Evolutionary conservation across 2,329 filamentous ascomycete species (phyloP), one percentile per base, ranked within the genome.

Genomic region (Exophiala calicioides): DNA sequence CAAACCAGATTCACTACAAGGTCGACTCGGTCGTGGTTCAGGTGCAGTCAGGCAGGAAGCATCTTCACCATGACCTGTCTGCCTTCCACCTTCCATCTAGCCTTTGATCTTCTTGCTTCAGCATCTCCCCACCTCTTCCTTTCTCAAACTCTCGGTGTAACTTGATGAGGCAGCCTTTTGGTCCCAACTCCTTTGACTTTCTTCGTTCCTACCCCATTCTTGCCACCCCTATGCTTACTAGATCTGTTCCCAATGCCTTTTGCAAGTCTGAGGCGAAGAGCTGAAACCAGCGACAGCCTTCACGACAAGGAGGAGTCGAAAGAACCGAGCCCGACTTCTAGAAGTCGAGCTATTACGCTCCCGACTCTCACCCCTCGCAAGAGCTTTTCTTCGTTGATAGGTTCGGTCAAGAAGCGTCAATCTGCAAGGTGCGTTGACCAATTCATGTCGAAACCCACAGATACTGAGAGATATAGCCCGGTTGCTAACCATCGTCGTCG

Each of bases 181-280:
- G 8, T 13, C 18, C 9, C 7, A 10, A 36, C 19, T 8, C 15
- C 8, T 27, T 41, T 35, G 27, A 16, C 12, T 35, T 29, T 31
- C 26, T 31, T 45, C 16, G 19, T 39, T 40, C 19, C 29, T 24
- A 31, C 35, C 18, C 10, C 30, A 47, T n/a, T n/a, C n/a, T n/a
- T n/a, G n/a, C n/a, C n/a, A n/a, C n/a, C n/a, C n/a, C n/a, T n/a
- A n/a, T 41, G 24, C 3, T 16, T 40, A 35, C 30, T 23, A 32
- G 13, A 20, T 31, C 43, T 33, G 20, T 16, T 36, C 38, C 48
- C 23, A 15, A 52, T 55, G 52, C 44, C 44, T 8, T 48, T 55
- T 27, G 15, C 47, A 27, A 55, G 40, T 44, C 41, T 55, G 6
- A 35, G 52, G 12, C 47, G 47, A 13, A 43, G 44, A 13, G 47